Evolutionary conservation across 1,139 yeast genomes (phyloP).

Genomic region (Taphrina deformans): DNA sequence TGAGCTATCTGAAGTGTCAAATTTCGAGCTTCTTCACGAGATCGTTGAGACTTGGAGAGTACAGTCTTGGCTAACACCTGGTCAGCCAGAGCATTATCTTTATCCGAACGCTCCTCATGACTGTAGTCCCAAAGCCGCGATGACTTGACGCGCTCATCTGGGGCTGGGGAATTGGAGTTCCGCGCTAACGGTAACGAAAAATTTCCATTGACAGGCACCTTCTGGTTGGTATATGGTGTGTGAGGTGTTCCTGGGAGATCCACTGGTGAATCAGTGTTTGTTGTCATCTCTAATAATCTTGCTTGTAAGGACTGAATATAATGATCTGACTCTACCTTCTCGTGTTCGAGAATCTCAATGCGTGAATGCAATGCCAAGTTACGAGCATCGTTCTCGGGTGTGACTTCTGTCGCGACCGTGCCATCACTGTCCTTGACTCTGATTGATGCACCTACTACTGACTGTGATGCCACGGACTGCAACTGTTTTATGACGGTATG

Average conservation of each 20-base stretch:
- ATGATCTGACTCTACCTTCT: neutral
- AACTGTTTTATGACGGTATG: constrained; percentile 3
- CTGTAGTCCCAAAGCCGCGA: neutral
- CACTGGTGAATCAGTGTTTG: neutral
- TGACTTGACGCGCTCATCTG: neutral
- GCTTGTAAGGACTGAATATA: constrained; percentile 8
- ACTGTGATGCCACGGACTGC: neutral
- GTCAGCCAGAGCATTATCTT: constrained; percentile 23
- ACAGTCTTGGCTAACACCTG: constrained; percentile 12
- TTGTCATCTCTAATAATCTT: neutral
- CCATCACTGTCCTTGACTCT: too few relatives aligned
- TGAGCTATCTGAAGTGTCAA: constrained; percentile 19
- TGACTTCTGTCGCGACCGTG: neutral
- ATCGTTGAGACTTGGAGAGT: constrained; percentile 14
- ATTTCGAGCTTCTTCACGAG: constrained; percentile 31
- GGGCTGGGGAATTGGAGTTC: neutral
- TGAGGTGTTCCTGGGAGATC: neutral
- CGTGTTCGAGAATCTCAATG: neutral
- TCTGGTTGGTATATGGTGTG: neutral
- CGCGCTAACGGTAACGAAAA: neutral
- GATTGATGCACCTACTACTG: neutral
- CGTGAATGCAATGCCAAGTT: neutral
- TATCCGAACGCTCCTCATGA: constrained; percentile 10
- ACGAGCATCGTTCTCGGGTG: neutral
- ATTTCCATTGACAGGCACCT: neutral